Evolutionary conservation across 345 rosid genomes (phyloP).

Genomic region (Mangifera indica): DNA sequence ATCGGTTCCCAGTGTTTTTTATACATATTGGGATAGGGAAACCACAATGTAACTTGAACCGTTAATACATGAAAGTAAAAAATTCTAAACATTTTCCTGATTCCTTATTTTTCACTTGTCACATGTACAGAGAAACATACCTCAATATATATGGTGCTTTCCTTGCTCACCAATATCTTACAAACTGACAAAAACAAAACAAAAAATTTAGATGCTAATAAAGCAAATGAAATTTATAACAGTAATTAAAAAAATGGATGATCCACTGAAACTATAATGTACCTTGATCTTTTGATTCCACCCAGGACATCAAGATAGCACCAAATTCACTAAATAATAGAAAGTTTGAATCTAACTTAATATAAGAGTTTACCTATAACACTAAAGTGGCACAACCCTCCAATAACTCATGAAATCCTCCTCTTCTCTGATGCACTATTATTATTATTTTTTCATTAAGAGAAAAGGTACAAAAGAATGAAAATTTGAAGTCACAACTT

Average conservation of each 20-base stretch:
- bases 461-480: conserved; percentile 1
- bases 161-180: conserved; percentile 49
- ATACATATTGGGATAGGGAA: neutral
- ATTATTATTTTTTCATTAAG: neutral
- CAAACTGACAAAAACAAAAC: conserved; percentile 33
- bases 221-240: neutral
- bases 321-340: neutral
- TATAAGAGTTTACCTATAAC: conserved; percentile 32
- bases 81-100: neutral
- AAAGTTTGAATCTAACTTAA: conserved; percentile 1
- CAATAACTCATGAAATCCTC: conserved; percentile 37
- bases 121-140: conserved; percentile 10
- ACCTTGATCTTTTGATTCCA: neutral
- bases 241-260: neutral
- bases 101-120: neutral
- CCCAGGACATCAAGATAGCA: neutral
- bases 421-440: conserved; percentile 28
- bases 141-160: conserved; percentile 45
- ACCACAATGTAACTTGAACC: neutral
- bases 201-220: neutral
- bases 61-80: neutral
- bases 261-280: neutral
- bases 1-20: neutral
- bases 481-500: neutral
- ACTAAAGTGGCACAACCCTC: conserved; percentile 42